phyloP scores from a whole-genome alignment of 1,284 basidiomycete genomes.

The Moesziomyces globuligerus region DNA sequence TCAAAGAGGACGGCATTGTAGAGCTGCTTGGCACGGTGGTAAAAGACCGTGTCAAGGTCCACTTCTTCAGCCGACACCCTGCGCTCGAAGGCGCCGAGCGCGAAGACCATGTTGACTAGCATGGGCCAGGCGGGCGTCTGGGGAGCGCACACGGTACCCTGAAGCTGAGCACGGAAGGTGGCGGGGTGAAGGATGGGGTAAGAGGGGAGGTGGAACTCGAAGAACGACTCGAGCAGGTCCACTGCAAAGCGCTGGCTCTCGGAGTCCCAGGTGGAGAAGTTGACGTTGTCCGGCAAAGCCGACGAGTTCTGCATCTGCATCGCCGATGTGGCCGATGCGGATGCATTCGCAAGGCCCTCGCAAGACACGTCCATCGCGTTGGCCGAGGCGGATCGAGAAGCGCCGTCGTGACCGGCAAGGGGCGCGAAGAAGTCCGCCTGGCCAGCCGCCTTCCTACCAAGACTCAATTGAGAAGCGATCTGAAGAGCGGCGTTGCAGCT shows the following conservation, averaged over 20 bases:
- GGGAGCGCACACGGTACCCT: conserved; percentile 33
- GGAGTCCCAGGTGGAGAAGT: conserved; percentile 32
- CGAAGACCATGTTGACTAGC: conserved; percentile 55
- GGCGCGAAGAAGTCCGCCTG: conserved; percentile 8
- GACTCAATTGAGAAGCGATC: conserved; percentile 39
- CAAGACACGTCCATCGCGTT: conserved; percentile 30
- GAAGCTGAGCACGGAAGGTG: conserved; percentile 49
- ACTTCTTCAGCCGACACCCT: conserved; percentile 25
- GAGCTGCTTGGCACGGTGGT: conserved; percentile 36
- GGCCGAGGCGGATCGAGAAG: conserved; percentile 4
- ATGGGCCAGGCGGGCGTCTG: conserved; percentile 35
- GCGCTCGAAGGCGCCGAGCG: conserved; percentile 45
- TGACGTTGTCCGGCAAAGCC: conserved; percentile 28
- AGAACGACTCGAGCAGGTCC: conserved; percentile 42
- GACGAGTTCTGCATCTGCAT: conserved; percentile 11
- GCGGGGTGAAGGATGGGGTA: conserved; percentile 48
- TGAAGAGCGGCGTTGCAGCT: conserved; percentile 48
- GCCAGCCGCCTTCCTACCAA: conserved; percentile 10
- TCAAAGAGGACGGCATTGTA: conserved; percentile 46
- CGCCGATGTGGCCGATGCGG: conserved; percentile 12
- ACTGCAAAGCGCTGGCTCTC: conserved; percentile 31
- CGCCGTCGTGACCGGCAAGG: conserved; percentile 14
- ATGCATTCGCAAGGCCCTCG: conserved; percentile 35
- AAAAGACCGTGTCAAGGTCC: conserved; percentile 36
- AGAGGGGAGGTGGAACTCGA: conserved; percentile 46